Percentiles rank a stretch among this genome's conserved stretches.
These are phyloP conservation scores for Pistacia vera DNA, from an alignment of 345 rosid genomes.

Conservation along the genomic window DNA sequence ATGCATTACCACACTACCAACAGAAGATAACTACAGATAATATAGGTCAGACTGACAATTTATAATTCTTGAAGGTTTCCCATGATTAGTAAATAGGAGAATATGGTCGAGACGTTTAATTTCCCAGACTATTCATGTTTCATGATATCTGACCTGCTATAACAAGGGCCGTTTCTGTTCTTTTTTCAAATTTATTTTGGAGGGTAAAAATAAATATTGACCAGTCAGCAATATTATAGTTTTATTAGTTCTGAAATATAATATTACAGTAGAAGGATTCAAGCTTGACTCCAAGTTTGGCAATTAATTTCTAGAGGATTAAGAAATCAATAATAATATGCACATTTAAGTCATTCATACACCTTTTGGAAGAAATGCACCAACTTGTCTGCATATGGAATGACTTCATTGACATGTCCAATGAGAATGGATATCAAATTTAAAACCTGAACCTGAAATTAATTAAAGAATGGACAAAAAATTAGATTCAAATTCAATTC, in stretches of 20 bases:
- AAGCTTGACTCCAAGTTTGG: neutral
- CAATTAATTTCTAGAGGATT: neutral
- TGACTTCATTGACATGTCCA: slow-evolving; percentile 71
- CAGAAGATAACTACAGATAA: neutral
- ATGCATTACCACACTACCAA: neutral
- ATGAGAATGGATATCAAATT: slow-evolving; percentile 87
- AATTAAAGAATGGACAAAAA: slow-evolving; percentile 14
- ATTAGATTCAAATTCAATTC: neutral
- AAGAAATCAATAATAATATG: neutral
- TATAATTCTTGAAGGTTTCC: neutral
- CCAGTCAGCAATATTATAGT: neutral
- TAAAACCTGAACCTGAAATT: slow-evolving; percentile 89
- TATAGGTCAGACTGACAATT: neutral
- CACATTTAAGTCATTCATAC: slow-evolving; percentile 5
- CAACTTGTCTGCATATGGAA: slow-evolving; percentile 77
- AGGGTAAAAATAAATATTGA: too few species aligned
- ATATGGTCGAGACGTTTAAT: neutral
- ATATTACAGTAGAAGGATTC: neutral
- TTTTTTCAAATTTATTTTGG: neutral
- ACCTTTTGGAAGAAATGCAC: slow-evolving; percentile 90
- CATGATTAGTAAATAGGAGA: neutral
- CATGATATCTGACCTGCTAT: neutral
- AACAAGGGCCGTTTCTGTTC: neutral
- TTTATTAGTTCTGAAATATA: neutral
- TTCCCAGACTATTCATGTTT: neutral